Percentiles rank a stretch among this genome's conserved stretches.
Conservation (phyloP, 1,284 basidiomycete genomes). For the Melampsora americana region DNA sequence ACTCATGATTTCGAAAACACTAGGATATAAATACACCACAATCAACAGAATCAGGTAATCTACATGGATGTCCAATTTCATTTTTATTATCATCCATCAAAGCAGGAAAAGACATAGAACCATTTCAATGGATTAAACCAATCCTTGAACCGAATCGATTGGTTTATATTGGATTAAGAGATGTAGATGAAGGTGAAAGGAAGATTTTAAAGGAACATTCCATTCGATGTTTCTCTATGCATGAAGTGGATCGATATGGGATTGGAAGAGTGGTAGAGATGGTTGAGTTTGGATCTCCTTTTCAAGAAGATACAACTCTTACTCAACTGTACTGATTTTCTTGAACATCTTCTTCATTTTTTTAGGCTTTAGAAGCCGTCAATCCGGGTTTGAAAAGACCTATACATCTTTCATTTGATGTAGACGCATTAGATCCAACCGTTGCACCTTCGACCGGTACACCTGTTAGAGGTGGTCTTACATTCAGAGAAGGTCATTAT, state of each 20-base stretch:
- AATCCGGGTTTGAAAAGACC: conserved; percentile 78
- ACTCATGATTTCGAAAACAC: not conserved
- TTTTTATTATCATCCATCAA: conserved; percentile 64
- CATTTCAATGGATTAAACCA: conserved; percentile 76
- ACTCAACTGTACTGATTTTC: not conserved
- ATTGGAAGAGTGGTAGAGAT: conserved; percentile 61
- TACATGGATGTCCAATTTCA: conserved; percentile 96
- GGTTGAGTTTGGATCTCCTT: conserved; percentile 5
- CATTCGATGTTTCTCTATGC: conserved; percentile 96
- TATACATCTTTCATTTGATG: conserved; percentile 94
- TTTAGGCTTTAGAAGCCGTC: conserved; percentile 88
- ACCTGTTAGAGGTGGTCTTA: conserved; percentile 90
- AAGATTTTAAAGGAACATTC: conserved; percentile 76
- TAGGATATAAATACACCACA: conserved; percentile 42
- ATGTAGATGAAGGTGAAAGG: conserved; percentile 87
- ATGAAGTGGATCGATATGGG: conserved; percentile 94
- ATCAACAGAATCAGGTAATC: conserved; percentile 70
- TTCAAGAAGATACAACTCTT: not conserved
- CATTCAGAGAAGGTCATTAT: conserved; percentile 95
- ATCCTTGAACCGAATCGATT: conserved; percentile 68
- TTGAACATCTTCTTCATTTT: not conserved
- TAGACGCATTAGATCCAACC: conserved; percentile 83
- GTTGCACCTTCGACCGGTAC: conserved; percentile 96
- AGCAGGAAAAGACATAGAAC: conserved; percentile 56
- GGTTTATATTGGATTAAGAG: conserved; percentile 93